Percentiles rank a stretch among this genome's conserved stretches.
These are phyloP conservation scores for Arabis hirsuta DNA, from an alignment of 345 rosid species.

Conservation along the genomic window DNA sequence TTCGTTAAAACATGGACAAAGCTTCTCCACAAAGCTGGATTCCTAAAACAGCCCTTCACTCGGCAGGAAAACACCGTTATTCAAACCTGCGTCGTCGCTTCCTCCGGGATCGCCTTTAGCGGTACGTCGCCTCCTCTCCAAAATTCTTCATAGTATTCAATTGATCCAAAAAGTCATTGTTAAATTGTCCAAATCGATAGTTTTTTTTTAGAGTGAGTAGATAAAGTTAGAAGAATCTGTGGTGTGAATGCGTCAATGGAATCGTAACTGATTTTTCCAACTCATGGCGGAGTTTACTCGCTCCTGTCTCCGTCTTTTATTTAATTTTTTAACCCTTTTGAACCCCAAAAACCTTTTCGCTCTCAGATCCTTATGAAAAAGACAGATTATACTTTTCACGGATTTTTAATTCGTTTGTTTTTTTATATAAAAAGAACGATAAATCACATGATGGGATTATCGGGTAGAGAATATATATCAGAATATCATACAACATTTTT, in stretches of 20 bases:
- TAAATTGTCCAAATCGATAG: no score
- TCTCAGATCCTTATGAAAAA: neutral
- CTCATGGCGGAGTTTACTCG: neutral
- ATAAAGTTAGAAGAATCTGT: neutral
- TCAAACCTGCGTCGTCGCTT: constrained; percentile 87
- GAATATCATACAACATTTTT: neutral
- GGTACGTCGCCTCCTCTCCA: constrained; percentile 42
- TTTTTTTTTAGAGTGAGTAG: no score
- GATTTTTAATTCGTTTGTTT: neutral
- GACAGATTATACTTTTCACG: constrained; percentile 9
- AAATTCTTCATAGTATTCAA: no score
- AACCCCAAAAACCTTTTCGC: constrained; percentile 11
- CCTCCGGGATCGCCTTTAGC: constrained; percentile 86
- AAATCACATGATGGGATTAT: constrained; percentile 14
- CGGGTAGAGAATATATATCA: neutral
- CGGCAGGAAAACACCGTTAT: constrained; percentile 83
- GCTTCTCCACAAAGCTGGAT: constrained; percentile 48
- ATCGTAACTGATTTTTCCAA: constrained; percentile 29
- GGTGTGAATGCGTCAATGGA: constrained; percentile 6
- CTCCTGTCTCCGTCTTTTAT: neutral
- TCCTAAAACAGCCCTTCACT: constrained; percentile 64
- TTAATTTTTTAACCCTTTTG: neutral
- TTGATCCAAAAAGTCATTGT: no score
- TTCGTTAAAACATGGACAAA: constrained; percentile 76
- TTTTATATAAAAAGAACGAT: neutral